These are phyloP conservation scores for Adenanthera pavonina DNA, from an alignment of 306 rosid species.

Conservation along the genomic window DNA sequence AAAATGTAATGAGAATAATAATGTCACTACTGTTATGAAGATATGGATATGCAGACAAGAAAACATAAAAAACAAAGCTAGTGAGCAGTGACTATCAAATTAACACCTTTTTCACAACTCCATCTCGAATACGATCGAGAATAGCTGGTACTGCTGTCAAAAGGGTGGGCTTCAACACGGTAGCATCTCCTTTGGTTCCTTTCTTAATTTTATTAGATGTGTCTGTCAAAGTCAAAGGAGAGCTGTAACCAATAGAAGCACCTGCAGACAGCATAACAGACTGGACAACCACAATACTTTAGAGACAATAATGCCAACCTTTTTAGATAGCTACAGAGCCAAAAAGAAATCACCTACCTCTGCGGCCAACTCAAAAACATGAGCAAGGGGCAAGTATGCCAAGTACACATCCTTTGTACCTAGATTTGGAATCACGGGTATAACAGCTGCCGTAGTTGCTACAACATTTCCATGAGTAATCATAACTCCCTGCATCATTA, in stretches of 20 bases:
- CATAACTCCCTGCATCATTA: slow-evolving; percentile 83
- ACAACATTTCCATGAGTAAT: slow-evolving; percentile 88
- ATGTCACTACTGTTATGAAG: slow-evolving; percentile 1
- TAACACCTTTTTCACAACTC: slow-evolving; percentile 76
- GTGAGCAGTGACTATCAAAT: background rate
- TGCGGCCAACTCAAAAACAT: slow-evolving; percentile 93
- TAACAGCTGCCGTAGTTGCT: slow-evolving; percentile 84
- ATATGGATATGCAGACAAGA: background rate
- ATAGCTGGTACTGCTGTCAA: slow-evolving; percentile 94
- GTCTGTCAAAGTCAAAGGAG: slow-evolving; percentile 80
- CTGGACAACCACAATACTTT: slow-evolving; percentile 59
- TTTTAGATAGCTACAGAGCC: slow-evolving; percentile 14
- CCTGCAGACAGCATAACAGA: slow-evolving; percentile 86
- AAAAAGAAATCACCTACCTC: slow-evolving; percentile 79
- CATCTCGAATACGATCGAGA: slow-evolving; percentile 86
- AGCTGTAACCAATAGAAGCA: slow-evolving; percentile 75
- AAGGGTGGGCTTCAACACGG: slow-evolving; percentile 75
- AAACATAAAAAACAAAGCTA: background rate
- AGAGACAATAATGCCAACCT: slow-evolving; percentile 36
- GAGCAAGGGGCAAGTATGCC: slow-evolving; percentile 95
- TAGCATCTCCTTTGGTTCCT: slow-evolving; percentile 93
- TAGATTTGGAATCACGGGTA: slow-evolving; percentile 73
- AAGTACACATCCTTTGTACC: slow-evolving; percentile 72
- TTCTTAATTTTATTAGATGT: slow-evolving; percentile 80
- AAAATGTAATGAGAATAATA: slow-evolving; percentile 16